Conservation (phyloP, 1,139 yeast genomes). For the Pichia sp. region DNA sequence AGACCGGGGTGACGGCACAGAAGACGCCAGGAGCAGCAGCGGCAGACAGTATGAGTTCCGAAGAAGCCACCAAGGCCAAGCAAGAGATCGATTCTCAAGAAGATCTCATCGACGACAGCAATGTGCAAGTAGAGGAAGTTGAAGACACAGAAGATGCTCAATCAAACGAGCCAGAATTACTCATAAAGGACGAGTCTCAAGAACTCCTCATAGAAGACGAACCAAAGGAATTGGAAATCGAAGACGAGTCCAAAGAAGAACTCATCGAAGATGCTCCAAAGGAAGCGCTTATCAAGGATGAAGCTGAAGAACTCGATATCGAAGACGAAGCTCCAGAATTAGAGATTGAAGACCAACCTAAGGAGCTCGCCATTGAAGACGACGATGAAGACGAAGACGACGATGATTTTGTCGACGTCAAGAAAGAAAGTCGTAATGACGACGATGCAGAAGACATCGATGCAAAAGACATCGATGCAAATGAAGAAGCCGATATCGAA, state of each 20-base stretch:
- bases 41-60: too few species aligned
- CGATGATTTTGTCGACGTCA: too few species aligned
- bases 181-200: not conserved
- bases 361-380: not conserved
- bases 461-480: conserved; percentile 11
- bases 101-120: not conserved
- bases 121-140: not conserved
- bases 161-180: not conserved
- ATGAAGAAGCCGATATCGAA: conserved; percentile 24
- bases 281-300: not conserved
- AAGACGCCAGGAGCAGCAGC: too few species aligned
- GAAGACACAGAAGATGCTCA: not conserved
- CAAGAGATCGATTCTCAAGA: not conserved
- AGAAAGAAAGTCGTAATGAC: too few species aligned
- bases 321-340: conserved; percentile 2
- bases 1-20: too few species aligned
- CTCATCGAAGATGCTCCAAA: not conserved
- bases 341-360: conserved; percentile 2
- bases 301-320: conserved; percentile 8
- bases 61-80: not conserved
- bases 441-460: conserved; percentile 9
- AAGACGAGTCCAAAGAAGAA: not conserved
- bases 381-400: conserved; percentile 8
- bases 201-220: conserved; percentile 8
- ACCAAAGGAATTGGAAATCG: conserved; percentile 1